Percentiles rank a stretch among this genome's conserved stretches.
Evolutionary conservation across 2,329 filamentous ascomycete genomes (phyloP).

Genomic region (Aaosphaeria pasadenensis): DNA sequence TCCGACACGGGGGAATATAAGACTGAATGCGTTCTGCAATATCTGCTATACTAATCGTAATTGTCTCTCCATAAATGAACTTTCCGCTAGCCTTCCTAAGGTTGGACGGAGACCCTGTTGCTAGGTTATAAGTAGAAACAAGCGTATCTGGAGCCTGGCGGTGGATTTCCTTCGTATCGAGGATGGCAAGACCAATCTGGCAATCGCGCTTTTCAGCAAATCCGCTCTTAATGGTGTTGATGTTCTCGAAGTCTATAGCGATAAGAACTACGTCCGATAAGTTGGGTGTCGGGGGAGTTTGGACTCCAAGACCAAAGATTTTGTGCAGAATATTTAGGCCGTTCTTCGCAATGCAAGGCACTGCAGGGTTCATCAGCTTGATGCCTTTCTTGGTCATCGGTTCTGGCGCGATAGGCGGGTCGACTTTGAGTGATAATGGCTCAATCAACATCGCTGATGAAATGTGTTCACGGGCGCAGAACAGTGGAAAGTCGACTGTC

Average conservation of each 20-base stretch:
- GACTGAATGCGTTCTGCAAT: too few species aligned
- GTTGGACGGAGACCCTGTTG: conserved; percentile 3
- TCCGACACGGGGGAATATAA: too few species aligned
- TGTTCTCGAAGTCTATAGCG: conserved; percentile 4
- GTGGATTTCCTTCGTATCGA: conserved; percentile 5
- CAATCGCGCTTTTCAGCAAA: conserved; percentile 2
- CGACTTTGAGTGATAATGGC: too few species aligned
- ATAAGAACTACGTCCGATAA: conserved; percentile 1
- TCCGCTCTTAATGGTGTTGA: conserved; percentile 5
- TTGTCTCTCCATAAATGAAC: too few species aligned
- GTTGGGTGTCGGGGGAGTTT: background rate
- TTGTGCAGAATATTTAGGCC: conserved; percentile 2
- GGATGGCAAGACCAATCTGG: conserved; percentile 4
- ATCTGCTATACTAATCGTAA: too few species aligned
- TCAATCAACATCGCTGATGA: too few species aligned
- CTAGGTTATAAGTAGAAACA: conserved; percentile 3
- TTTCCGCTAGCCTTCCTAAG: background rate
- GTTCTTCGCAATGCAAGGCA: conserved; percentile 1
- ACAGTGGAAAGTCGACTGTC: too few species aligned
- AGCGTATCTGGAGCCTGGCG: conserved; percentile 2
- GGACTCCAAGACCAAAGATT: conserved; percentile 3
- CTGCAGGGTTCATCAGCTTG: background rate
- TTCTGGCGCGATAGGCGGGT: too few species aligned
- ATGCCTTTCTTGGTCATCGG: too few species aligned
- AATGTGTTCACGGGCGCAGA: too few species aligned